These are phyloP conservation scores for Colletotrichum costaricense DNA, from an alignment of 2,329 filamentous ascomycete species.

Conservation along the genomic window DNA sequence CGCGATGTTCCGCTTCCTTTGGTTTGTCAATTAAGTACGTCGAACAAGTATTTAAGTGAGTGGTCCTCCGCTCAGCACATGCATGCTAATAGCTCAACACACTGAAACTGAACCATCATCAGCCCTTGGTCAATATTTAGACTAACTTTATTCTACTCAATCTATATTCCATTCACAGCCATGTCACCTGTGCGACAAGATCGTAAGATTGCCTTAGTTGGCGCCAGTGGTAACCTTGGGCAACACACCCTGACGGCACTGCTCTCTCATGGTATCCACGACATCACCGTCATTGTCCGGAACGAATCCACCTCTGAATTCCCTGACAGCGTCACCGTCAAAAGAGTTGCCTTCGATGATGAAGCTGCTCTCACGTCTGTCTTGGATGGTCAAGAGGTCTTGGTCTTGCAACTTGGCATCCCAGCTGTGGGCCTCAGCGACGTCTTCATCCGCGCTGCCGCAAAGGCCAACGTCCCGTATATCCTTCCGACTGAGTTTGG, in stretches of 20 bases:
- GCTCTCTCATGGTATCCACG: not conserved
- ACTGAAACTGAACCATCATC: too few relatives aligned
- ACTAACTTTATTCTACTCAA: not conserved
- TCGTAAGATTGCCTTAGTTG: not conserved
- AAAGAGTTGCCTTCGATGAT: not conserved
- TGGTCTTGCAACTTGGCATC: not conserved
- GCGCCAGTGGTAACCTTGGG: not conserved
- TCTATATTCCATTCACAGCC: not conserved
- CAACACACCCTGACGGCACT: not conserved
- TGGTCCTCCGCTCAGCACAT: too few relatives aligned
- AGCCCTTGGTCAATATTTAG: too few relatives aligned
- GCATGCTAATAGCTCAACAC: too few relatives aligned
- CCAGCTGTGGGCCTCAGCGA: not conserved
- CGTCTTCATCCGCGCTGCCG: not conserved
- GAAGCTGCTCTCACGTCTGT: not conserved
- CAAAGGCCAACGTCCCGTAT: not conserved
- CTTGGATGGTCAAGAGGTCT: not conserved
- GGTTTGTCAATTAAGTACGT: too few relatives aligned
- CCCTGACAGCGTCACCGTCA: not conserved
- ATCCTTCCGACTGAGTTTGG: not conserved
- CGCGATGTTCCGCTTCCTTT: too few relatives aligned
- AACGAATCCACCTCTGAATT: not conserved
- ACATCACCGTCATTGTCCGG: not conserved
- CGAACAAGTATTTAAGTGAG: too few relatives aligned
- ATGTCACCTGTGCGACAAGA: not conserved